Evolutionary conservation across 306 rosid species (phyloP).

Genomic region (Gastrolobium bilobum): DNA sequence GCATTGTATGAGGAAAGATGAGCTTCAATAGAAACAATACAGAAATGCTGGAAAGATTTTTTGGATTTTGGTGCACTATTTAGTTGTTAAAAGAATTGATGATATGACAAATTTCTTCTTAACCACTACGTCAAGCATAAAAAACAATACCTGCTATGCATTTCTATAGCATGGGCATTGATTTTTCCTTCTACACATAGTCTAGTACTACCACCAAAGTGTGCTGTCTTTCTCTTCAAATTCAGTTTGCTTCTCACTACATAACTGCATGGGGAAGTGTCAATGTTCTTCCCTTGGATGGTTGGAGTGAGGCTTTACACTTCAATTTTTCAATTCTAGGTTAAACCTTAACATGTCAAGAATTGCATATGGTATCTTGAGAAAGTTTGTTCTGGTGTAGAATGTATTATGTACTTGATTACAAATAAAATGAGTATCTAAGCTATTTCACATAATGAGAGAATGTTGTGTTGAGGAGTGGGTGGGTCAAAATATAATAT

Average conservation of each 20-base stretch:
- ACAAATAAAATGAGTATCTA: neutral
- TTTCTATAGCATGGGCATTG: neutral
- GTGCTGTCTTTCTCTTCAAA: neutral
- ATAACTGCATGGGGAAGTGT: neutral
- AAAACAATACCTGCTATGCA: neutral
- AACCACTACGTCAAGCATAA: neutral
- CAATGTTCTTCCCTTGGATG: neutral
- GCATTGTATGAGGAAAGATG: neutral
- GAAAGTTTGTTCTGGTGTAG: conserved; percentile 1
- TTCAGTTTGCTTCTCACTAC: neutral
- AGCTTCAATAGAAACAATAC: neutral
- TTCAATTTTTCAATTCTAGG: conserved; percentile 19
- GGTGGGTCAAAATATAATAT: conserved; percentile 14
- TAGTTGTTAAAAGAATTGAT: neutral
- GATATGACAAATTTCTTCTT: neutral
- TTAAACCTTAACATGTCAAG: neutral
- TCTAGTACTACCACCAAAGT: neutral
- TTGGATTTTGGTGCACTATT: neutral
- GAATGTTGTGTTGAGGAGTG: conserved; percentile 16
- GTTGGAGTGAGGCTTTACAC: neutral
- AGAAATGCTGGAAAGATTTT: neutral
- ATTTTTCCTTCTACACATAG: neutral
- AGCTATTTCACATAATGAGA: neutral
- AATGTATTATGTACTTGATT: neutral
- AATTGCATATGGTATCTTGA: conserved; percentile 1